Conservation (phyloP, 176 grass and related monocot genomes). For the Lolium rigidum region DNA sequence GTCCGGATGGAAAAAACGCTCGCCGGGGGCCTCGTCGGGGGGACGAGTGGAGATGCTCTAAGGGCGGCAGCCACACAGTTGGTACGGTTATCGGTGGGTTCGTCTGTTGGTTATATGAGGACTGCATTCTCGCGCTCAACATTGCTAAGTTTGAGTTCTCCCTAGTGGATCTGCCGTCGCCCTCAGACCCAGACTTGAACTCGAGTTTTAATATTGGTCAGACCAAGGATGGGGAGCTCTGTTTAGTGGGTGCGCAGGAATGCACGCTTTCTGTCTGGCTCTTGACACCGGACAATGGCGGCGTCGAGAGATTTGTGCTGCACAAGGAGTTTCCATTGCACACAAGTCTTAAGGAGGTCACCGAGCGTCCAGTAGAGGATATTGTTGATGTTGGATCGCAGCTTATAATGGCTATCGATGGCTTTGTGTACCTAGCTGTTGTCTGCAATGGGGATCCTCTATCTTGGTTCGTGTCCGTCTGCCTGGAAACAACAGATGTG, state of each 20-base stretch:
- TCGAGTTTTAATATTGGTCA: background rate
- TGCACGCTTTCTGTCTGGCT: background rate
- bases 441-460: background rate
- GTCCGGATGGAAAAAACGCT: too few relatives aligned
- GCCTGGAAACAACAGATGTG: background rate
- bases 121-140: slow-evolving; percentile 17
- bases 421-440: background rate
- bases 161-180: background rate
- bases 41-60: too few relatives aligned
- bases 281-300: background rate
- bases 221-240: background rate
- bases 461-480: slow-evolving; percentile 3
- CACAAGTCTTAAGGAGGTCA: background rate
- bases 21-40: too few relatives aligned
- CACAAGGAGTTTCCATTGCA: background rate
- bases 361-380: background rate
- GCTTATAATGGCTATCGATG: background rate
- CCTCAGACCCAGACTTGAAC: background rate
- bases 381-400: background rate
- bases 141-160: background rate
- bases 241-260: background rate
- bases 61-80: too few relatives aligned
- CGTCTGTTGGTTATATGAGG: background rate
- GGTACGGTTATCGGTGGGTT: background rate
- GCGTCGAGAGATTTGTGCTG: background rate